A percentile compares a stretch with the other conserved stretches of the same genome.
Conservation (phyloP, 192 early-diverging fungal genomes). For the Podila horticola region DNA sequence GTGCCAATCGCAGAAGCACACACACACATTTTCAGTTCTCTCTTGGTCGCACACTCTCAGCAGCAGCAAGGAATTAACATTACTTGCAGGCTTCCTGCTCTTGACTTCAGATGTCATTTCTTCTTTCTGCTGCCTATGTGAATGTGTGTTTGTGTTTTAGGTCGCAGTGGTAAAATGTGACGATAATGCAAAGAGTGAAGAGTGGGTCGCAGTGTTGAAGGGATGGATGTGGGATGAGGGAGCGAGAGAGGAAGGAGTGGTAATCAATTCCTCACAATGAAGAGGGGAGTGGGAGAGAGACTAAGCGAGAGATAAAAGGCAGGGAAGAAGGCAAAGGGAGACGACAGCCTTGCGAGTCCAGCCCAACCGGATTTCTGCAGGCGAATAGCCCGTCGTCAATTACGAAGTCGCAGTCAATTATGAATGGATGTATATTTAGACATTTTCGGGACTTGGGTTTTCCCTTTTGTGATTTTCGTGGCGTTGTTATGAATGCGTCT, state of each 20-base stretch:
- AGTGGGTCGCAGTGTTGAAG: neutral
- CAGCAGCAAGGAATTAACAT: conserved; percentile 1
- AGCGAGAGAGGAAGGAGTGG: neutral
- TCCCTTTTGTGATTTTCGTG: no score
- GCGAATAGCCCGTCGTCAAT: no score
- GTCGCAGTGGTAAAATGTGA: neutral
- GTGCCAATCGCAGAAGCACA: no score
- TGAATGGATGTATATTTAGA: no score
- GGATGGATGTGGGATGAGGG: no score
- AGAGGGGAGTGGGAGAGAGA: neutral
- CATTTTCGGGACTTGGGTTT: no score
- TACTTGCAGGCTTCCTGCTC: conserved; percentile 71
- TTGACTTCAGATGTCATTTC: conserved; percentile 57
- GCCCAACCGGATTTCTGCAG: no score
- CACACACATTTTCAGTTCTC: no score
- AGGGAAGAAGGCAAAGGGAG: neutral
- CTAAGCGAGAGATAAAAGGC: neutral
- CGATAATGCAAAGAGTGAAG: neutral
- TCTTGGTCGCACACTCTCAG: no score
- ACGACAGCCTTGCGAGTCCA: no score
- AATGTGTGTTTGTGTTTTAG: conserved; percentile 1
- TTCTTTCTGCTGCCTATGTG: neutral
- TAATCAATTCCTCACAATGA: neutral
- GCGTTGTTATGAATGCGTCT: no score
- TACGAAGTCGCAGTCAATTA: no score